phyloP scores from a whole-genome alignment of 1,284 basidiomycete species.

The Meripilus lineatus region DNA sequence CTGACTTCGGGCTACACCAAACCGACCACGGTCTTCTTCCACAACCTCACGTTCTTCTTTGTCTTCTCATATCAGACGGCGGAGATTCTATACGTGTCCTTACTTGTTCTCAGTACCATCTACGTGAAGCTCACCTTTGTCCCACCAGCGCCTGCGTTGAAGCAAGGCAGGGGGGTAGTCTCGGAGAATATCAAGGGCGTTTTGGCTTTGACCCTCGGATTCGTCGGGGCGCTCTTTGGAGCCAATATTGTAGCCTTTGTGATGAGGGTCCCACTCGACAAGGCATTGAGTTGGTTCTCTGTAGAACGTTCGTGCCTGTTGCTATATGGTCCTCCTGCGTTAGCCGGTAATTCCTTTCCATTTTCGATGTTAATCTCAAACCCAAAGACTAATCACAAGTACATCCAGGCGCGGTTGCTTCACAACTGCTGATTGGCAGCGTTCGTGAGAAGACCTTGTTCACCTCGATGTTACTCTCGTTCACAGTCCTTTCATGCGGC shows the following conservation, averaged over 20 bases:
- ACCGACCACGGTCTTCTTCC: conserved; percentile 75
- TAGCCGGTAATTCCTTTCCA: conserved; percentile 47
- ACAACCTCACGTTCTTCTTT: conserved; percentile 65
- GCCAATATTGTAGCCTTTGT: conserved; percentile 74
- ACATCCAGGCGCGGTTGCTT: conserved; percentile 45
- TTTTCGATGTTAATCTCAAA: background rate
- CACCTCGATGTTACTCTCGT: conserved; percentile 56
- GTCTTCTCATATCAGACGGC: conserved; percentile 74
- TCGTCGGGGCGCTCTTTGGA: conserved; percentile 54
- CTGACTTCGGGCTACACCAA: conserved; percentile 51
- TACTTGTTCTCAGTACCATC: conserved; percentile 43
- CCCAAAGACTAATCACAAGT: conserved; percentile 22
- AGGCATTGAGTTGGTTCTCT: conserved; percentile 77
- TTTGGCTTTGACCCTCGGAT: conserved; percentile 40
- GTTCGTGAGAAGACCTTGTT: conserved; percentile 60
- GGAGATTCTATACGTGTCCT: conserved; percentile 60
- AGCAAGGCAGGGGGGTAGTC: conserved; percentile 33
- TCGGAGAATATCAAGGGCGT: conserved; percentile 37
- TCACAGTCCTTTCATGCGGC: conserved; percentile 45
- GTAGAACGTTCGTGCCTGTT: conserved; percentile 67
- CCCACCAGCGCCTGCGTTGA: conserved; percentile 31
- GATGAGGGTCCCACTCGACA: conserved; percentile 63
- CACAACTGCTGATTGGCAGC: conserved; percentile 48
- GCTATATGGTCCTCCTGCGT: conserved; percentile 76
- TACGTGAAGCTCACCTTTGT: conserved; percentile 35